These are phyloP conservation scores for Talaromyces funiculosus DNA, from an alignment of 2,329 filamentous ascomycete species.

Conservation along the genomic window DNA sequence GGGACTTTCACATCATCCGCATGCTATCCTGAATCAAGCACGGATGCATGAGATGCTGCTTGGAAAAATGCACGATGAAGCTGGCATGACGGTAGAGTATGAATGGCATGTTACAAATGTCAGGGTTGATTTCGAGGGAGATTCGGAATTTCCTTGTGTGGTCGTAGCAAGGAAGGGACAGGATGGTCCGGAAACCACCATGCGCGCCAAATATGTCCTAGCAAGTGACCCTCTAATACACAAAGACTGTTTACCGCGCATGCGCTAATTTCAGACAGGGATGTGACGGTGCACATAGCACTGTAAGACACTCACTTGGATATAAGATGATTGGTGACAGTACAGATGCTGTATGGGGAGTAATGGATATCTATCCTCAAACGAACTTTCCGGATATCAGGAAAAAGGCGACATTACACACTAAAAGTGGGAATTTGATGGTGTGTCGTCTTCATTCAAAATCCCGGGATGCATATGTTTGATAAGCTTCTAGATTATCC, in stretches of 20 bases:
- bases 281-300: constrained; percentile 63
- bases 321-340: constrained; percentile 53
- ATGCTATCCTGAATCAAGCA: constrained; percentile 55
- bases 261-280: constrained; percentile 19
- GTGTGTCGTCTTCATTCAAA: constrained; percentile 60
- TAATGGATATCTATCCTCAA: constrained; percentile 48
- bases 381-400: constrained; percentile 49
- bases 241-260: neutral
- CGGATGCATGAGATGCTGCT: constrained; percentile 52
- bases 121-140: constrained; percentile 20
- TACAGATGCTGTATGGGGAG: constrained; percentile 37
- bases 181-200: constrained; percentile 27
- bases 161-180: constrained; percentile 42
- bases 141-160: constrained; percentile 42
- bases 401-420: constrained; percentile 46
- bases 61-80: constrained; percentile 41
- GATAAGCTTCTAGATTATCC: constrained; percentile 38
- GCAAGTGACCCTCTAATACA: constrained; percentile 30
- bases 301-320: constrained; percentile 55
- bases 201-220: constrained; percentile 48
- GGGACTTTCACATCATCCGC: constrained; percentile 50
- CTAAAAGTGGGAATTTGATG: constrained; percentile 44
- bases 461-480: constrained; percentile 19
- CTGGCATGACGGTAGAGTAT: constrained; percentile 49
- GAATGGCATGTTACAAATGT: constrained; percentile 40